Base-by-base conservation (phyloP, 495 filamentous ascomycete genomes). In the Penicillium waksmanii region DNA sequence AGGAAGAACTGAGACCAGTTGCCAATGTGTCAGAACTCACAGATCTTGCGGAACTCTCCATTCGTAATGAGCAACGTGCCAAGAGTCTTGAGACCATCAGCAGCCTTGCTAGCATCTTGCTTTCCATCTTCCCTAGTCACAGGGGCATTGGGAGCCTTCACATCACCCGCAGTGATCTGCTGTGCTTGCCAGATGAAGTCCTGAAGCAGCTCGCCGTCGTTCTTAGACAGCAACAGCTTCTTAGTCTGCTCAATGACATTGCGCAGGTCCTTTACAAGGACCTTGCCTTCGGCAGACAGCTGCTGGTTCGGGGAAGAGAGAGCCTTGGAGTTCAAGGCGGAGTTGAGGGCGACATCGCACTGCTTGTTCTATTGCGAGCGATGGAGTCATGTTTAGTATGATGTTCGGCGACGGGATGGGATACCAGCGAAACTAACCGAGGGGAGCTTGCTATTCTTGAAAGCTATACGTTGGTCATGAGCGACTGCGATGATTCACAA, bases 141-240 rank as follows among this genome's bases (percentile, higher is more conserved):
- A 0, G 93, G 88, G 2, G 85, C 81, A 51, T 74, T 74, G 2
- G 91, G 91, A 27, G 77, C 71, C 55, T 77, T 68, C 9, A 87
- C 80, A 51, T 84, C 73, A 53, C 80, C 87, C n/a, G 81, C 75
- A 38, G 65, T 66, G 38, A 96, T 85, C 38, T 89, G 84, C 68
- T 91, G 84, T 2, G 93, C 92, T 66, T 96, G 87, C 88, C 89
- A 98, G 78, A 97, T 92, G 73, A 98, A 98, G 60, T 98, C 96
- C 65, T 98, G 95, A 10, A 98, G 75, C 25, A 97, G 76, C 65
- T 98, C 91, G 62, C 93, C 95, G 33, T 97, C 84, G 67, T 98
- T 98, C 85, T 98, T 98, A 72, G 86, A 89, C 35, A 98, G 80
- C n/a, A 98, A 81, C 12, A 98, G 79, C 36, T 86, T 72, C 77